phyloP scores from a whole-genome alignment of 768 basidiomycete genomes.

The Daedalea quercina region DNA sequence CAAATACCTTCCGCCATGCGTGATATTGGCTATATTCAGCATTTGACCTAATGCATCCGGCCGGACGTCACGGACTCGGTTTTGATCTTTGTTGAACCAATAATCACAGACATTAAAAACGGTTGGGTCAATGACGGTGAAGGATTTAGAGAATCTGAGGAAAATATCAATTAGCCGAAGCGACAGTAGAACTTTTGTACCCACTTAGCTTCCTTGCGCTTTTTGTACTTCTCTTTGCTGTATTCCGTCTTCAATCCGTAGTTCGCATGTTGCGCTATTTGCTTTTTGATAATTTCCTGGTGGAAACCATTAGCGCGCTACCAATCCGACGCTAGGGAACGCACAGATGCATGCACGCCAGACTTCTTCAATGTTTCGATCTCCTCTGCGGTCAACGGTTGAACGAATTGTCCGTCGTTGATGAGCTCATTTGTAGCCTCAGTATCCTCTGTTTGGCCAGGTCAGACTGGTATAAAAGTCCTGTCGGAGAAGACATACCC shows the following conservation, averaged over 20 bases:
- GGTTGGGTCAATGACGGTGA: slow-evolving; percentile 85
- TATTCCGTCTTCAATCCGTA: slow-evolving; percentile 95
- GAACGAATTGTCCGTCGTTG: slow-evolving; percentile 77
- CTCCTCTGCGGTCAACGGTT: slow-evolving; percentile 77
- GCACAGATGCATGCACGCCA: slow-evolving; percentile 68
- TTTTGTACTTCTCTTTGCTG: slow-evolving; percentile 97
- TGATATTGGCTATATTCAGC: slow-evolving; percentile 73
- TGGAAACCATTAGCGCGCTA: slow-evolving; percentile 5
- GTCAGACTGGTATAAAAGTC: slow-evolving; percentile 1
- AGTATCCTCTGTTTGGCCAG: slow-evolving; percentile 70
- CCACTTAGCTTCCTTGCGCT: slow-evolving; percentile 94
- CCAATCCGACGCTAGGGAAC: background rate
- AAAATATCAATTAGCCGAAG: background rate
- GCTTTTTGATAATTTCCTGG: slow-evolving; percentile 91
- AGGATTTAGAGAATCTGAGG: slow-evolving; percentile 75
- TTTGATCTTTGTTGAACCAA: slow-evolving; percentile 82
- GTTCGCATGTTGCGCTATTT: slow-evolving; percentile 89
- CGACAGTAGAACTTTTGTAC: slow-evolving; percentile 16
- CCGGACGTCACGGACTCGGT: slow-evolving; percentile 76
- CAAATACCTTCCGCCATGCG: slow-evolving; percentile 82
- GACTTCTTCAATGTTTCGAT: slow-evolving; percentile 79
- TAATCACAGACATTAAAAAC: slow-evolving; percentile 83
- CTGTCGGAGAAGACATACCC: slow-evolving; percentile 41
- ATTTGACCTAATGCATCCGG: slow-evolving; percentile 87
- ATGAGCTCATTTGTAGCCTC: slow-evolving; percentile 96